Percentiles rank a stretch among this genome's conserved stretches.
These are phyloP conservation scores for Phascolomyces articulosus DNA, from an alignment of 371 early-diverging fungal species.

Conservation along the genomic window DNA sequence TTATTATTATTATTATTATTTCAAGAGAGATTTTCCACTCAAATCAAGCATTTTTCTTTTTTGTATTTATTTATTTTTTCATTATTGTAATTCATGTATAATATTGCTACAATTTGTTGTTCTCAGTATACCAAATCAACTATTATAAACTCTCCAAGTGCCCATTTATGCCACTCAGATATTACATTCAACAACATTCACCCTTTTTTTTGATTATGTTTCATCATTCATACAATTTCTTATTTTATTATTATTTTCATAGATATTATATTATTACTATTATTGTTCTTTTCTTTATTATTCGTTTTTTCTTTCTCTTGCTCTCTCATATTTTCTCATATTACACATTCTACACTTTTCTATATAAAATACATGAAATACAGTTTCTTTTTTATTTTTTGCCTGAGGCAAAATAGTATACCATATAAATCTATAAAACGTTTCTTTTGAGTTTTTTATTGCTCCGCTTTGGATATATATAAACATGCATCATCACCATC, in stretches of 20 bases:
- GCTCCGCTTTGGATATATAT: background rate
- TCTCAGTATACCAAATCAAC: conserved; percentile 38
- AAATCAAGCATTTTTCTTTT: conserved; percentile 8
- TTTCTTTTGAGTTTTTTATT: background rate
- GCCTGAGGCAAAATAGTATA: background rate
- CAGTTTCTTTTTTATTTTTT: no score
- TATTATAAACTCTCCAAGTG: conserved; percentile 46
- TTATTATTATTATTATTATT: conserved; percentile 5
- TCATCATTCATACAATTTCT: background rate
- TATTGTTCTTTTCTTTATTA: background rate
- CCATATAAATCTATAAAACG: no score
- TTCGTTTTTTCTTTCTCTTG: background rate
- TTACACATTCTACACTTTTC: no score
- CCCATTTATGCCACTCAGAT: no score
- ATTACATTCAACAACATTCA: no score
- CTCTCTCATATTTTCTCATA: no score
- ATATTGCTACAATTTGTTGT: conserved; percentile 49
- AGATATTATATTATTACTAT: background rate
- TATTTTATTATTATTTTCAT: background rate
- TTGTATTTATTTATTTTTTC: conserved; percentile 54
- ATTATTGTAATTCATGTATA: conserved; percentile 46
- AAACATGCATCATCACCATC: no score
- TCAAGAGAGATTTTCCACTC: no score
- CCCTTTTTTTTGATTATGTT: background rate
- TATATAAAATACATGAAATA: no score